Evolutionary conservation across 495 filamentous ascomycete genomes (phyloP).

Genomic region (Trypethelium eluteriae): DNA sequence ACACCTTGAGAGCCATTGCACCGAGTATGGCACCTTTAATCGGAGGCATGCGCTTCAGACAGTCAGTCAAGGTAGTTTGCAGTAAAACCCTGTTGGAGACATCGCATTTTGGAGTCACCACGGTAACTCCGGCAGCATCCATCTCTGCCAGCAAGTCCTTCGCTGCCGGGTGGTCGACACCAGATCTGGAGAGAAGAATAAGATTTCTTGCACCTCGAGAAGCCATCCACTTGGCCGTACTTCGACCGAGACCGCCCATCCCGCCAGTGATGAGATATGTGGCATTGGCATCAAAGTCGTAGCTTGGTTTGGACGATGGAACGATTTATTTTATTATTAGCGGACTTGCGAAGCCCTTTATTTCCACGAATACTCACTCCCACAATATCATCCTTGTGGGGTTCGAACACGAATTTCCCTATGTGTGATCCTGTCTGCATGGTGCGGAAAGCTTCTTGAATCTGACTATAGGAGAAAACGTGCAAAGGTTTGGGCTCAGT

Average conservation of each 20-base stretch:
- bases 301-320: conserved; percentile 8
- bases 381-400: conserved; percentile 22
- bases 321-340: neutral
- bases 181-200: conserved; percentile 10
- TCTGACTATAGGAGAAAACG: conserved; percentile 30
- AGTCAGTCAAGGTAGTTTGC: neutral
- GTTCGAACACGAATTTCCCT: conserved; percentile 52
- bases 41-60: conserved; percentile 1
- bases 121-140: neutral
- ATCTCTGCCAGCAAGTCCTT: neutral
- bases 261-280: conserved; percentile 44
- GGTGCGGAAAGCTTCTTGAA: conserved; percentile 47
- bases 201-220: conserved; percentile 1
- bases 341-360: neutral
- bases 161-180: neutral
- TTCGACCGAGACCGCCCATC: conserved; percentile 39
- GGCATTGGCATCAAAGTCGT: conserved; percentile 15
- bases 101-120: neutral
- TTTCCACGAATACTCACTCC: neutral
- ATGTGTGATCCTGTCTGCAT: conserved; percentile 48
- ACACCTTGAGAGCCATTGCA: conserved; percentile 16
- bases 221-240: neutral
- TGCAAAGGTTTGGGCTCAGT: conserved; percentile 6
- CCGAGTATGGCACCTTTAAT: conserved; percentile 13
- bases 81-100: neutral